A percentile compares a stretch with the other conserved stretches of the same genome.
Conservation (phyloP, 2,329 filamentous ascomycete genomes). For the Tolypocladium inflatum region DNA sequence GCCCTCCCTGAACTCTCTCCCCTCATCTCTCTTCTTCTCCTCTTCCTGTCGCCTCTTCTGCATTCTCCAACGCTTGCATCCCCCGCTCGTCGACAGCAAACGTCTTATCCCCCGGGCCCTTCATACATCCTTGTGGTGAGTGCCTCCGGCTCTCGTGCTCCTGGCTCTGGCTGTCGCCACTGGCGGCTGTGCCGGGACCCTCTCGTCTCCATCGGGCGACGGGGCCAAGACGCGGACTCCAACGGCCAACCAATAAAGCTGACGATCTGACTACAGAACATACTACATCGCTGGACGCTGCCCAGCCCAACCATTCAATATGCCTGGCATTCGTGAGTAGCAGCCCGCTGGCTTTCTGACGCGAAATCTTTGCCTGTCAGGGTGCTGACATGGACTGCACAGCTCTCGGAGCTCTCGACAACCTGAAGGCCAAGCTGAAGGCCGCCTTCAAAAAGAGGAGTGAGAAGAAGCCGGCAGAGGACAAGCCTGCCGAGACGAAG, state of each 20-base stretch:
- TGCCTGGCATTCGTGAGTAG: slow-evolving; percentile 44
- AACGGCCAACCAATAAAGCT: neutral
- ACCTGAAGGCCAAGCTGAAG: slow-evolving; percentile 47
- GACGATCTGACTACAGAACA: neutral
- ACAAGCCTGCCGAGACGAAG: slow-evolving; percentile 11
- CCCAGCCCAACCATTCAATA: slow-evolving; percentile 18
- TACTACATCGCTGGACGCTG: neutral
- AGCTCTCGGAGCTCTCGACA: slow-evolving; percentile 43
- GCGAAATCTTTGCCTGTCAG: neutral
- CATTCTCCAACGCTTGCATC: neutral
- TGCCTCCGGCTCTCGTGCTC: neutral
- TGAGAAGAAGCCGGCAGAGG: slow-evolving; percentile 19
- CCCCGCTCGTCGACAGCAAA: neutral
- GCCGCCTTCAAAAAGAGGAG: slow-evolving; percentile 40
- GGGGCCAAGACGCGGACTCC: neutral
- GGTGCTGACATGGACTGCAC: slow-evolving; percentile 1
- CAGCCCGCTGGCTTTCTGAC: neutral
- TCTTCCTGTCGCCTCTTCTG: neutral
- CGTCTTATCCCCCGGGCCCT: neutral
- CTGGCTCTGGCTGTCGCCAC: neutral
- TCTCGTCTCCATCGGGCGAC: neutral
- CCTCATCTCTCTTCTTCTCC: neutral
- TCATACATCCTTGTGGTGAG: neutral
- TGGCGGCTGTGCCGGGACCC: neutral
- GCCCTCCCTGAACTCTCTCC: neutral